A percentile compares a stretch with the other conserved stretches of the same genome.
These are phyloP conservation scores for Sugiyamaella grinbergsii DNA, from an alignment of 1,139 yeast genomes.

Conservation along the genomic window DNA sequence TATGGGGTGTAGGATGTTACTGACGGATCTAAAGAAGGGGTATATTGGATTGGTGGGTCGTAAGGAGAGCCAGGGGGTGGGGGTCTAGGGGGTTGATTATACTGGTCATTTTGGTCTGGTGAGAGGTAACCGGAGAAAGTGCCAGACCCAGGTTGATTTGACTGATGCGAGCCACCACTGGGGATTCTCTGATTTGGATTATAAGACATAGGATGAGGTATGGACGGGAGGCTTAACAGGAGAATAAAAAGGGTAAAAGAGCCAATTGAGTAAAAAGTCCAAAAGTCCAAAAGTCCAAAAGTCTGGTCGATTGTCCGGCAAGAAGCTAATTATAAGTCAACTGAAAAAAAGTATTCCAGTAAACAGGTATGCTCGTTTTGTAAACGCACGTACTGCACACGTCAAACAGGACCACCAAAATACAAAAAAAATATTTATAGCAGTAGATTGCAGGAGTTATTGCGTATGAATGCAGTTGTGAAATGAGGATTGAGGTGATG, in stretches of 20 bases:
- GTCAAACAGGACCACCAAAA: no score
- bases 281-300: no score
- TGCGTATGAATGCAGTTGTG: no score
- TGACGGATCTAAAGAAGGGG: conserved; percentile 24
- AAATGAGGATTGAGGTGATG: no score
- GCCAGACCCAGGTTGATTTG: not conserved
- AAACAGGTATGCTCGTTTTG: no score
- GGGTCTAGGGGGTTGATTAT: conserved; percentile 15
- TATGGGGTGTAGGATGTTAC: conserved; percentile 25
- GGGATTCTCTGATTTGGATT: conserved; percentile 10
- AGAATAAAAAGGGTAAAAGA: not conserved
- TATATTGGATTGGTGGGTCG: not conserved
- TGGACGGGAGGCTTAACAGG: not conserved
- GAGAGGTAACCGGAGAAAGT: conserved; percentile 1
- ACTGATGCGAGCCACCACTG: conserved; percentile 7
- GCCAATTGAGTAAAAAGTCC: not conserved
- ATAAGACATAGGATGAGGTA: conserved; percentile 11
- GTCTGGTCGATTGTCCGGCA: no score
- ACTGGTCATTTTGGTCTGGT: not conserved
- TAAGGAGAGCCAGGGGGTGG: conserved; percentile 22
- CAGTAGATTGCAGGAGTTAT: no score
- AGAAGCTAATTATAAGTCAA: no score
- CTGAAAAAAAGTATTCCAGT: no score
- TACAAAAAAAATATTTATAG: no score
- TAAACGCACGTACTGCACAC: no score